phyloP scores from a whole-genome alignment of 2,329 filamentous ascomycete genomes.

The Beauveria scarabaeidicola region DNA sequence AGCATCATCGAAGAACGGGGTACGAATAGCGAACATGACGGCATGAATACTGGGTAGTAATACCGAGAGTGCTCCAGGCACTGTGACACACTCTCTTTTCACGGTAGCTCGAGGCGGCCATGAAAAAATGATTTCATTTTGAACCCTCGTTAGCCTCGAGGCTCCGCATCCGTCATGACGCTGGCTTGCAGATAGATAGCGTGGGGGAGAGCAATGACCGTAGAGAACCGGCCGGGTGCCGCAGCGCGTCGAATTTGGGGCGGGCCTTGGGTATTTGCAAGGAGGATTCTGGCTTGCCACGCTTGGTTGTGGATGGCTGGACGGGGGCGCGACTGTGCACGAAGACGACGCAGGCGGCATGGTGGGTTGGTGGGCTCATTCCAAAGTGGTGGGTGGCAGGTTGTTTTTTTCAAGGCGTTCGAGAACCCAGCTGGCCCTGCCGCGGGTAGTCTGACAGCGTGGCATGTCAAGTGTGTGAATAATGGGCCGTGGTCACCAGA shows the following conservation, averaged over 20 bases:
- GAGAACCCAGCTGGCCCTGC: constrained; percentile 2
- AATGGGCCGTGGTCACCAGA: background rate
- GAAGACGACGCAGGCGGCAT: background rate
- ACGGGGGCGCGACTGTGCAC: background rate
- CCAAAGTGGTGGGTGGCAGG: background rate
- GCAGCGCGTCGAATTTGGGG: background rate
- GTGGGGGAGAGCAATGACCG: background rate
- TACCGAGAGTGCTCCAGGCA: background rate
- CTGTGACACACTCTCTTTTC: background rate
- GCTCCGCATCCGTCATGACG: constrained; percentile 6
- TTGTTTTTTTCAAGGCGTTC: background rate
- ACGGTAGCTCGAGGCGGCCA: background rate
- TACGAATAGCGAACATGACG: background rate
- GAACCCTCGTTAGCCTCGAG: background rate
- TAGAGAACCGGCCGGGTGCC: background rate
- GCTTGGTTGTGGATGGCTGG: background rate
- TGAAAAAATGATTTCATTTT: background rate
- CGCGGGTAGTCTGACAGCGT: constrained; percentile 6
- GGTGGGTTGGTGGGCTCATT: constrained; percentile 3
- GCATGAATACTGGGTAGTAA: background rate
- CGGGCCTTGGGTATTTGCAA: background rate
- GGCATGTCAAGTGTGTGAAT: background rate
- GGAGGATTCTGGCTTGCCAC: background rate
- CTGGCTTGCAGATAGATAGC: constrained; percentile 3
- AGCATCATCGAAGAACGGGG: background rate